Conservation (phyloP, 2,329 filamentous ascomycete species). For the Clonostachys rhizophaga region DNA sequence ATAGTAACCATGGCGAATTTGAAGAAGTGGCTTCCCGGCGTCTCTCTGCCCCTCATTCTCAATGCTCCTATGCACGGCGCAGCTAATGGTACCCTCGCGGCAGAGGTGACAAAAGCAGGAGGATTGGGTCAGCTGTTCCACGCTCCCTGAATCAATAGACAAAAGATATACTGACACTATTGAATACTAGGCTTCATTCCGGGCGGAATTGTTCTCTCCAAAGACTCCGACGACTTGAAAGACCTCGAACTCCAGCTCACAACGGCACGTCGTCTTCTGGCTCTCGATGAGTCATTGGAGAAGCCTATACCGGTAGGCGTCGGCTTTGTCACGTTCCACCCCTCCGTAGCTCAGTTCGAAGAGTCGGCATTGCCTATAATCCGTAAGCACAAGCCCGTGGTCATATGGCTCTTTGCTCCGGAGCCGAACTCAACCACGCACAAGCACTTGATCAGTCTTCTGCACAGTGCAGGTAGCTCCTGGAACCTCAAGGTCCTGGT, state of each 20-base stretch:
- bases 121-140: slow-evolving; percentile 12
- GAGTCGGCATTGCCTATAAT: slow-evolving; percentile 44
- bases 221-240: slow-evolving; percentile 18
- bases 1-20: too few species aligned
- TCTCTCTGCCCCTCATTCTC: too few species aligned
- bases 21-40: too few species aligned
- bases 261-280: slow-evolving; percentile 18
- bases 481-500: slow-evolving; percentile 46
- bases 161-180: too few species aligned
- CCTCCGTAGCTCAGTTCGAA: slow-evolving; percentile 27
- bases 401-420: slow-evolving; percentile 65
- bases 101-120: slow-evolving; percentile 28
- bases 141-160: too few species aligned
- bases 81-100: slow-evolving; percentile 22
- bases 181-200: slow-evolving; percentile 20
- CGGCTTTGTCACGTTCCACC: slow-evolving; percentile 51
- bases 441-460: slow-evolving; percentile 23
- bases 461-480: slow-evolving; percentile 14
- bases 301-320: slow-evolving; percentile 52
- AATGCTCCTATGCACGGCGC: slow-evolving; percentile 27
- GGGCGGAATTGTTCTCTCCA: slow-evolving; percentile 18
- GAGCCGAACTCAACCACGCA: slow-evolving; percentile 31
- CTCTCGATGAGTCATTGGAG: slow-evolving; percentile 10
- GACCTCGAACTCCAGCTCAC: slow-evolving; percentile 23
- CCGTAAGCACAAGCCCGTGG: slow-evolving; percentile 45